Evolutionary conservation across 2,329 filamentous ascomycete species (phyloP), one percentile per base, ranked within the genome.

Genomic region (Pseudocercospora eumusae): DNA sequence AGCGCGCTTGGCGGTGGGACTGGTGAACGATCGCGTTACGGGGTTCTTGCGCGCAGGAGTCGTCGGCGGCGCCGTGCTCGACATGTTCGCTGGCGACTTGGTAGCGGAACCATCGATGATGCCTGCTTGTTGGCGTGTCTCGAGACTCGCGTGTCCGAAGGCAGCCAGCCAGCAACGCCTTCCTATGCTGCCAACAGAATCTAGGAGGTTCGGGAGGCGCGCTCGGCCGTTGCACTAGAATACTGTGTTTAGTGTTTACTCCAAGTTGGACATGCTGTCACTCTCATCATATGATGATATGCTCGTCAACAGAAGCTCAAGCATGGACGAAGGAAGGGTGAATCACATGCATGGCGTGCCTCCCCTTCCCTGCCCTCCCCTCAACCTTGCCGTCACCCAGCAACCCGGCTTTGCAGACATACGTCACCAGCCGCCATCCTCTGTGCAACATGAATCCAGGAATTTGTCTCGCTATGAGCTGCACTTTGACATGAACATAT

Each of bases 1-100:
- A 13, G 74, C 63, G 55, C 54, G 47, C 77, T 66, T 61, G 76
- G 77, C 25, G 49, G 78, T 70, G 36, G 81, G 80, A 21, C 80
- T 71, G n/a, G 80, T 83, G 68, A 82, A 81, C 52, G 80, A 80
- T 66, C 81, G 79, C 27, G 28, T 70, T 54, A 73, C 61, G 45
- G 68, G 68, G 55, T 36, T 57, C 18, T 68, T 65, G 60, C 71
- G 68, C 21, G 67, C 66, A 15, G 68, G 65, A 47, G 62, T 64
- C 36, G 72, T 74, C 45, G 64, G 66, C 42, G 71, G 71, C n/a
- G 63, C 66, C 56, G 68, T 59, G 25, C 66, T 65, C 47, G 67
- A 67, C 67, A 69, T 70, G 40, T 15, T 59, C 58, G 64, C 55
- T 9, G 49, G 25, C 55, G 56, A 21, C 42, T 57, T 18, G 11